Percentiles rank a stretch among this genome's conserved stretches.
Evolutionary conservation across 768 basidiomycete species (phyloP).

Genomic region (Tylopilus felleus): DNA sequence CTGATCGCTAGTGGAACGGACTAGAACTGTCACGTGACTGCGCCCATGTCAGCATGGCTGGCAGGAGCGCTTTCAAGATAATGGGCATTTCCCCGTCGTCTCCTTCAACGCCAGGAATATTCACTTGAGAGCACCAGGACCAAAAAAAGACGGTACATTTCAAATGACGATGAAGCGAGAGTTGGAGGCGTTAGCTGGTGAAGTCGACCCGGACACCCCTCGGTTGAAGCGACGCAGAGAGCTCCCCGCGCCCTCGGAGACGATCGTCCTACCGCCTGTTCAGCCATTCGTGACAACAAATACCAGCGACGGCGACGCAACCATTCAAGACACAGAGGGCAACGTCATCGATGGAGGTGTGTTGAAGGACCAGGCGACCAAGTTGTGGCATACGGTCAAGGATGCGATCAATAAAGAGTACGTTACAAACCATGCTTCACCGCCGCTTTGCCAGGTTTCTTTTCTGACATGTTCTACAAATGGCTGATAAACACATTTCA

Average conservation of each 20-base stretch:
- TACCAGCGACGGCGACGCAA: slow-evolving; percentile 23
- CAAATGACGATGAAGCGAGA: slow-evolving; percentile 51
- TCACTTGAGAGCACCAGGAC: slow-evolving; percentile 23
- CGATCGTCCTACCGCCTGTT: slow-evolving; percentile 35
- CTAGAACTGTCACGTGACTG: slow-evolving; percentile 27
- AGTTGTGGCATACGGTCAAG: slow-evolving; percentile 75
- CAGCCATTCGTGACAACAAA: slow-evolving; percentile 32
- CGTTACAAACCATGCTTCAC: slow-evolving; percentile 47
- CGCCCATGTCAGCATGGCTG: slow-evolving; percentile 20
- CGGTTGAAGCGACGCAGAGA: slow-evolving; percentile 53
- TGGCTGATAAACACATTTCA: slow-evolving; percentile 35
- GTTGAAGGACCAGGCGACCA: slow-evolving; percentile 65
- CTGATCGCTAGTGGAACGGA: neutral
- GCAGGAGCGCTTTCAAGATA: slow-evolving; percentile 30
- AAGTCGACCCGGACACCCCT: slow-evolving; percentile 42
- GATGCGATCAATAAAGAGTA: slow-evolving; percentile 87
- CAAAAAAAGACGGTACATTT: slow-evolving; percentile 13
- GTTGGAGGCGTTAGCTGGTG: slow-evolving; percentile 37
- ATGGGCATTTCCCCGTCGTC: slow-evolving; percentile 31
- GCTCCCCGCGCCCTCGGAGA: slow-evolving; percentile 37
- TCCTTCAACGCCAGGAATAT: slow-evolving; percentile 25
- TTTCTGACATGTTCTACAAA: slow-evolving; percentile 37
- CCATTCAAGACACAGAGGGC: slow-evolving; percentile 20
- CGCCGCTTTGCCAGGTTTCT: slow-evolving; percentile 40
- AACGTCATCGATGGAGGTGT: slow-evolving; percentile 23